Base-by-base conservation (phyloP, 106 monocot genomes). In the Allium sativum region DNA sequence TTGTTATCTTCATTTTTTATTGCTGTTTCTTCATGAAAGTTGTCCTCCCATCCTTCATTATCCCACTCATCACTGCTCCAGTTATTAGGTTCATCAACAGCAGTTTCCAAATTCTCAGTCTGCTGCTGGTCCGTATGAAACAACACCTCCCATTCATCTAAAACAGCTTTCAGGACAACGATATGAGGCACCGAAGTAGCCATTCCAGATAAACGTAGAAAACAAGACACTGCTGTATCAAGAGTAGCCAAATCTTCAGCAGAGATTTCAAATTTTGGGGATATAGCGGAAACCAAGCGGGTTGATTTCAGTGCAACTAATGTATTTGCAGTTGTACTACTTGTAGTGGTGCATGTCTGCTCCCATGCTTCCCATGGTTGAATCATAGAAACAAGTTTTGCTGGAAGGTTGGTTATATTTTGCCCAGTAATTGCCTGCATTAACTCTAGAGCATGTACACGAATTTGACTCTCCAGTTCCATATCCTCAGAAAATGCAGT, bases 41-140 rank as follows among this genome's bases (percentile, higher is more conserved):
- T 68, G 31, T 31, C 31, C 74, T 95, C 96, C 96, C 96, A 96
- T 14, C 87, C 96, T 45, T 84, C 91, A 64, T 64, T 64, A 70
- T 79, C 84, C 96, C 96, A 96, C n/a, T 80, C 87, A 58, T 91
- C 87, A 71, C 69, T 64, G 62, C 68, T 77, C 90, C 86, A 95
- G 55, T 82, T 73, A 61, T 55, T 69, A 31, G 50, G 31, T 59
- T 89, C 78, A 66, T 85, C 78, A 51, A 9, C 51, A 10, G 62
- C 56, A 7, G 71, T 58, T 58, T 67, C 75, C 10, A 44, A 15
- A 6, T 31, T 13, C 20, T 65, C 42, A 14, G 61, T 61, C 43
- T 76, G 70, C 7, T 76, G 71, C 40, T 47, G 20, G 42, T 10
- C 20, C 9, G 13, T 41, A 18, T 64, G 69, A 52, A 82, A 91